Conservation (phyloP, 306 rosid genomes). For the Pyrus pyrifolia region DNA sequence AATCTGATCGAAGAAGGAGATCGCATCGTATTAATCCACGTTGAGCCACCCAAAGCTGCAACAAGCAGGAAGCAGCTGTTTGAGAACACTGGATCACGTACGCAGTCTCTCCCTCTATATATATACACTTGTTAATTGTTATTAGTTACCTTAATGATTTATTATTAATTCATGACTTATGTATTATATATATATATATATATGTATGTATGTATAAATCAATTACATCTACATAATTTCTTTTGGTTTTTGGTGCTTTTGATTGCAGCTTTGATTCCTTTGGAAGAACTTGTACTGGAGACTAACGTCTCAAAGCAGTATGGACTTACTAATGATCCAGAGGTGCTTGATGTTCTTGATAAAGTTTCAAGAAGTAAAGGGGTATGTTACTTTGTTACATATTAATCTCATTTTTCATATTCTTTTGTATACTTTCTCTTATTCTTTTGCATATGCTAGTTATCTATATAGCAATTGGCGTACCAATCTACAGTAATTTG, state of each 20-base stretch:
- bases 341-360: constrained; percentile 49
- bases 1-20: constrained; percentile 48
- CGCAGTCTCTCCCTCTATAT: background rate
- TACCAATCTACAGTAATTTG: background rate
- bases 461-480: background rate
- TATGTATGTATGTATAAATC: background rate
- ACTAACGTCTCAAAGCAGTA: constrained; percentile 57
- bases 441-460: background rate
- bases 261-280: constrained; percentile 63
- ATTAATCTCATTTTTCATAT: background rate
- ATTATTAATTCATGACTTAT: background rate
- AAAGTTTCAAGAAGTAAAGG: constrained; percentile 43
- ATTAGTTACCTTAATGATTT: too few species aligned
- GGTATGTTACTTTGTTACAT: constrained; percentile 17
- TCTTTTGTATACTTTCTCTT: background rate
- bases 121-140: too few species aligned
- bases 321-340: constrained; percentile 62
- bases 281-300: constrained; percentile 57
- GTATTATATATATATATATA: too few species aligned
- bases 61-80: constrained; percentile 45
- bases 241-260: background rate
- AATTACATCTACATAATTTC: background rate
- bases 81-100: constrained; percentile 55
- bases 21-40: constrained; percentile 49
- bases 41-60: constrained; percentile 52